Evolutionary conservation across 495 filamentous ascomycete genomes (phyloP).

Genomic region (Penicillium alfredii): DNA sequence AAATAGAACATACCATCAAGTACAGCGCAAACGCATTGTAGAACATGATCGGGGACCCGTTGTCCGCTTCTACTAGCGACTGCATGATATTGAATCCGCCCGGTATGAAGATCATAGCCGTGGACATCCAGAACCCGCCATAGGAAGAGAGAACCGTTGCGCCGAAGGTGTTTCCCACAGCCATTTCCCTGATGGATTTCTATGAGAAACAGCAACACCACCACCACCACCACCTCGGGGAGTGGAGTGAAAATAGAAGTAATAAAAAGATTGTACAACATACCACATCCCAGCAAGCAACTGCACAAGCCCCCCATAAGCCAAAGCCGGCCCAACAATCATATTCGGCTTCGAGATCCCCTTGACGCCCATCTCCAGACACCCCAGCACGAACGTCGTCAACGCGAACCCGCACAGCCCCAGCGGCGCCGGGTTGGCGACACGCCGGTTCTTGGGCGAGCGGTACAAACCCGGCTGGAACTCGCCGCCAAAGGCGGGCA

Average conservation of each 20-base stretch:
- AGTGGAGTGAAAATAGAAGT: no score
- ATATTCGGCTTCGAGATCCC: slow-evolving; percentile 53
- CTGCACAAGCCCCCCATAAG: slow-evolving; percentile 76
- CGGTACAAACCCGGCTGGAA: slow-evolving; percentile 83
- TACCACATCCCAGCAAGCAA: slow-evolving; percentile 91
- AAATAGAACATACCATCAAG: slow-evolving; percentile 60
- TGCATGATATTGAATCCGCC: slow-evolving; percentile 55
- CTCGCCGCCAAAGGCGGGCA: slow-evolving; percentile 81
- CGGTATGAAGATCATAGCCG: slow-evolving; percentile 74
- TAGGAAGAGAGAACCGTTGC: slow-evolving; percentile 92
- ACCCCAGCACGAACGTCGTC: slow-evolving; percentile 80
- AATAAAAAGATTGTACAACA: no score
- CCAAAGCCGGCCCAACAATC: slow-evolving; percentile 57
- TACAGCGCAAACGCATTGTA: slow-evolving; percentile 69
- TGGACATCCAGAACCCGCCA: slow-evolving; percentile 91
- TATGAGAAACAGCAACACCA: neutral
- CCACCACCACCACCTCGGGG: neutral
- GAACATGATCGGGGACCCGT: slow-evolving; percentile 37
- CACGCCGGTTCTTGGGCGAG: slow-evolving; percentile 58
- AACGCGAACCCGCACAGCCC: slow-evolving; percentile 77
- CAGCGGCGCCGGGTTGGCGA: slow-evolving; percentile 75
- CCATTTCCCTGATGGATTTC: slow-evolving; percentile 99
- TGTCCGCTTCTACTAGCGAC: slow-evolving; percentile 38
- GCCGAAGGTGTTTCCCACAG: slow-evolving; percentile 88
- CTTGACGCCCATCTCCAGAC: slow-evolving; percentile 62